Evolutionary conservation across 148 eudicot genomes (phyloP).

Genomic region (Rheum nobile): DNA sequence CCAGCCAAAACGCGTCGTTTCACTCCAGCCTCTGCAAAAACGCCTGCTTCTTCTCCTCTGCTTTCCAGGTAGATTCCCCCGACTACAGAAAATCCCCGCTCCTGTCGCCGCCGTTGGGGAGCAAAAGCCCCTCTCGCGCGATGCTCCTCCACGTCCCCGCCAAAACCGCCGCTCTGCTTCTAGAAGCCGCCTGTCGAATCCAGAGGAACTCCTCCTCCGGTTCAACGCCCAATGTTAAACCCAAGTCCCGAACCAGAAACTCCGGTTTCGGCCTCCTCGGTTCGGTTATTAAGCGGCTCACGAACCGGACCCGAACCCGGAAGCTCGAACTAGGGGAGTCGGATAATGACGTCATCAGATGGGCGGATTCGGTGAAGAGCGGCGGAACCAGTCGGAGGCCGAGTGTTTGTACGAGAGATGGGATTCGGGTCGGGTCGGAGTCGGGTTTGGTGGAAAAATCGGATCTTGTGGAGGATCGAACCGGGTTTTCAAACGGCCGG

Average conservation of each 20-base stretch:
- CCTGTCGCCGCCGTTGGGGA: constrained; percentile 16
- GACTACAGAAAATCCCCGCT: constrained; percentile 53
- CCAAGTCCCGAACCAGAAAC: constrained; percentile 25
- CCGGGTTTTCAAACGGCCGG: background rate
- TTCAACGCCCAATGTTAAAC: constrained; percentile 13
- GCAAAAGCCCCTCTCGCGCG: constrained; percentile 14
- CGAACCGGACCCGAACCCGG: constrained; percentile 21
- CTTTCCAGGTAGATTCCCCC: constrained; percentile 35
- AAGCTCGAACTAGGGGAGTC: constrained; percentile 12
- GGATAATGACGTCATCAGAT: background rate
- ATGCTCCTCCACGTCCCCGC: constrained; percentile 62
- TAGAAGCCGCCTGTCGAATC: constrained; percentile 65
- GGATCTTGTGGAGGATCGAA: constrained; percentile 9
- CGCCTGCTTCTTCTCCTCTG: constrained; percentile 38
- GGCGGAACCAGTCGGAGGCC: background rate
- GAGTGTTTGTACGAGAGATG: background rate
- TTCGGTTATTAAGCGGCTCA: constrained; percentile 41
- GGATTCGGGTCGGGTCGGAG: background rate
- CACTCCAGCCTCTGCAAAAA: constrained; percentile 33
- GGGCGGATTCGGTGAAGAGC: constrained; percentile 6
- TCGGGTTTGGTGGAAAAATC: background rate
- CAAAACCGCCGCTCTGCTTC: constrained; percentile 47
- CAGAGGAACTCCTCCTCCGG: constrained; percentile 24
- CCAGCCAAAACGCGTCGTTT: constrained; percentile 18
- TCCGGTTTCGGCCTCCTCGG: constrained; percentile 45